Percentiles rank a stretch among this genome's conserved stretches.
These are phyloP conservation scores for Schizonepeta tenuifolia DNA, from an alignment of 257 asterid genomes.

Conservation along the genomic window DNA sequence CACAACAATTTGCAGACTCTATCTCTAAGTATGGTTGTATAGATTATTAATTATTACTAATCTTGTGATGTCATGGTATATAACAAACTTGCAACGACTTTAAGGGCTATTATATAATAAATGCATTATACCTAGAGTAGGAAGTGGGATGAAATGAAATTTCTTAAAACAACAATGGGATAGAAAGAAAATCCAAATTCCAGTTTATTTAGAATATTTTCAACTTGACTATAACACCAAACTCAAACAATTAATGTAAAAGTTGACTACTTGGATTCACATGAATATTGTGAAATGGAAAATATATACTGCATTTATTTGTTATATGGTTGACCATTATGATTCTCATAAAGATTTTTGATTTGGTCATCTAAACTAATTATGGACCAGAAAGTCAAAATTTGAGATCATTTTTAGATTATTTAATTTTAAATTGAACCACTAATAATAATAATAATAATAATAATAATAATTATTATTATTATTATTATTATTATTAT, in stretches of 20 bases:
- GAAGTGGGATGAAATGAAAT: neutral
- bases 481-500: too few relatives aligned
- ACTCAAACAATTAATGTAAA: neutral
- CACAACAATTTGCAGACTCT: too few relatives aligned
- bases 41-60: neutral
- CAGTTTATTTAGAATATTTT: neutral
- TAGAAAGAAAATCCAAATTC: neutral
- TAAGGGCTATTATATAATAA: neutral
- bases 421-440: neutral
- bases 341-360: neutral
- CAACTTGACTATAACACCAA: slow-evolving; percentile 13
- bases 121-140: neutral
- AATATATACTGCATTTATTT: slow-evolving; percentile 7
- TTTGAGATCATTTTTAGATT: neutral
- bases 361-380: neutral
- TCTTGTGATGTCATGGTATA: neutral
- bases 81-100: neutral
- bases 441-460: too few relatives aligned
- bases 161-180: neutral
- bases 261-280: slow-evolving; percentile 11
- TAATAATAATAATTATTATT: too few relatives aligned
- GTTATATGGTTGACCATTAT: slow-evolving; percentile 20
- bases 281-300: neutral
- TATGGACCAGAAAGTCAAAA: neutral
- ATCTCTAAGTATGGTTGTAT: too few relatives aligned